Evolutionary conservation across 176 grass and related monocot genomes (phyloP).

Genomic region (Bonia amplexicaulis): DNA sequence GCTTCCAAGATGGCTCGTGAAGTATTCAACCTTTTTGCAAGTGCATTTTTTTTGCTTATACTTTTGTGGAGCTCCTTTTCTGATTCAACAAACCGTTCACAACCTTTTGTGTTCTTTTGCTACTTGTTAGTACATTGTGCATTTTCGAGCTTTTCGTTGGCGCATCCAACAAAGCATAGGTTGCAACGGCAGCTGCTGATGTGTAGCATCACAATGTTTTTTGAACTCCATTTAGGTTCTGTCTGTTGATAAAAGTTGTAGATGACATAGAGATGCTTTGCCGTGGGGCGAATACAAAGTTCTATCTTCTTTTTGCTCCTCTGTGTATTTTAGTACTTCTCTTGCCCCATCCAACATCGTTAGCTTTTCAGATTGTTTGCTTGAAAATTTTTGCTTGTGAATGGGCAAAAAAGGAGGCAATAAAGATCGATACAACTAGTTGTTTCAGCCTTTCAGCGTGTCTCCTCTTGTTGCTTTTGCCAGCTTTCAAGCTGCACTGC

Average conservation of each 20-base stretch:
- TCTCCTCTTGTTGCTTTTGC: neutral
- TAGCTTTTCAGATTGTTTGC: slow-evolving; percentile 22
- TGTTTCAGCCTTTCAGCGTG: neutral
- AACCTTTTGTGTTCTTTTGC: neutral
- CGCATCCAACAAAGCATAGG: neutral
- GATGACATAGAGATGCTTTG: slow-evolving; percentile 8
- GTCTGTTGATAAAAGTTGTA: neutral
- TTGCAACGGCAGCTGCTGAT: neutral
- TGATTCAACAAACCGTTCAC: neutral
- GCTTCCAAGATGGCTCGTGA: neutral
- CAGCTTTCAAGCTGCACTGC: neutral
- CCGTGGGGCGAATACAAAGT: neutral
- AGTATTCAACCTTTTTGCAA: neutral
- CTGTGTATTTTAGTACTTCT: neutral
- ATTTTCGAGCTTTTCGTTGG: neutral
- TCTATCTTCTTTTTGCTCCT: neutral
- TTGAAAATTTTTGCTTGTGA: slow-evolving; percentile 10
- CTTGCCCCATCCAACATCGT: neutral
- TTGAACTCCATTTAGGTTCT: neutral
- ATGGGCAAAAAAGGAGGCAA: neutral
- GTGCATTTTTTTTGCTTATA: neutral
- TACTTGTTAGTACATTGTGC: neutral
- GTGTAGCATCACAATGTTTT: neutral
- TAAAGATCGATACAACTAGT: neutral
- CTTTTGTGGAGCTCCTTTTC: neutral